These are phyloP conservation scores for Penicillium cataractarum DNA, from an alignment of 495 filamentous ascomycete species.

Conservation along the genomic window DNA sequence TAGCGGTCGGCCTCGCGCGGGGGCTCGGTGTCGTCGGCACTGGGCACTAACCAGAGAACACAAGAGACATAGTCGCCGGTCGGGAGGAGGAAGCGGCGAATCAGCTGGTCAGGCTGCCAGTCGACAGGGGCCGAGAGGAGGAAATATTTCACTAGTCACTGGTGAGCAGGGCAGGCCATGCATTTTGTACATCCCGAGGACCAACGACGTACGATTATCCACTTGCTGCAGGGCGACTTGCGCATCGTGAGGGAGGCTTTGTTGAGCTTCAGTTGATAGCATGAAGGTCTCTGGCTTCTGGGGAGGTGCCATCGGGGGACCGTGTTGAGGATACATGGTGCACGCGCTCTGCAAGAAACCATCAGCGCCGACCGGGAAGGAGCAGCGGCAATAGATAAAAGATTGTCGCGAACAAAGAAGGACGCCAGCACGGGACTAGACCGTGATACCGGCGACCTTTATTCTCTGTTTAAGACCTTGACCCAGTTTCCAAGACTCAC, in stretches of 20 bases:
- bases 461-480: slow-evolving; percentile 8
- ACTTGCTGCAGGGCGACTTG: slow-evolving; percentile 98
- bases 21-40: not conserved
- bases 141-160: slow-evolving; percentile 90
- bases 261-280: slow-evolving; percentile 93
- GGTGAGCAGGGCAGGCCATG: slow-evolving; percentile 20
- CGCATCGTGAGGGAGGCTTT: slow-evolving; percentile 92
- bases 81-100: slow-evolving; percentile 90
- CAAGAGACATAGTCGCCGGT: slow-evolving; percentile 99
- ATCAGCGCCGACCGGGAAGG: slow-evolving; percentile 27
- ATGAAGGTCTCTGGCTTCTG: slow-evolving; percentile 99
- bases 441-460: not conserved
- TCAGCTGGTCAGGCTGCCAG: slow-evolving; percentile 96
- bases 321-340: slow-evolving; percentile 56
- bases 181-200: slow-evolving; percentile 4
- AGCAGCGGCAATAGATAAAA: slow-evolving; percentile 24
- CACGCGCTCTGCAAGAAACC: slow-evolving; percentile 9
- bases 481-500: slow-evolving; percentile 8
- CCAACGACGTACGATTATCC: slow-evolving; percentile 82
- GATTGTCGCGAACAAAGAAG: slow-evolving; percentile 22
- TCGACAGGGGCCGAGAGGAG: slow-evolving; percentile 98
- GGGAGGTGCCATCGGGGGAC: slow-evolving; percentile 64
- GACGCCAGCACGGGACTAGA: slow-evolving; percentile 5
- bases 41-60: slow-evolving; percentile 77
- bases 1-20: not conserved